A percentile compares a stretch with the other conserved stretches of the same genome.
Evolutionary conservation across 306 rosid genomes (phyloP).

Genomic region (Cicer arietinum): DNA sequence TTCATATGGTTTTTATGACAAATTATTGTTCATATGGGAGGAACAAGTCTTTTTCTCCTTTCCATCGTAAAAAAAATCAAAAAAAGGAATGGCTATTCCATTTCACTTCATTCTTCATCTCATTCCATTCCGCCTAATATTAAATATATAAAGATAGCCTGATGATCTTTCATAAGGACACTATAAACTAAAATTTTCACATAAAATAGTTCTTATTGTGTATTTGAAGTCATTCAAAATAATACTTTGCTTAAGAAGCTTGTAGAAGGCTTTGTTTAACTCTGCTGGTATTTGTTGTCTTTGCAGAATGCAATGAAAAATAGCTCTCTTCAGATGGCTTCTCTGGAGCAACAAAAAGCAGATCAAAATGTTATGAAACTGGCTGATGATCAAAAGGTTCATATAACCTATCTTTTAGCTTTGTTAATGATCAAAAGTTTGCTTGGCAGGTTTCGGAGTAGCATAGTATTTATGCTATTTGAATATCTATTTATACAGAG

Average conservation of each 20-base stretch:
- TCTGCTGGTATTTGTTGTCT: slow-evolving; percentile 40
- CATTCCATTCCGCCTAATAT: slow-evolving; percentile 1
- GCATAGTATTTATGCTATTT: slow-evolving; percentile 43
- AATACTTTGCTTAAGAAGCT: slow-evolving; percentile 31
- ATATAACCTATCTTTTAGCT: slow-evolving; percentile 39
- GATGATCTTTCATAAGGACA: slow-evolving; percentile 28
- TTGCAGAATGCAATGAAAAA: slow-evolving; percentile 74
- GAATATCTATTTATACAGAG: slow-evolving; percentile 63
- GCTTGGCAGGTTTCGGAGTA: slow-evolving; percentile 37
- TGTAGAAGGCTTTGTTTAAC: slow-evolving; percentile 47
- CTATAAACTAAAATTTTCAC: background rate
- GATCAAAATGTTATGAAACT: slow-evolving; percentile 84
- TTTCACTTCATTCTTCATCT: background rate
- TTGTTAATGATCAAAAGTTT: slow-evolving; percentile 38
- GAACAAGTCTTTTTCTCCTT: slow-evolving; percentile 1
- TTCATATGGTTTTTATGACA: slow-evolving; percentile 13
- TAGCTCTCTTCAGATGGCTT: slow-evolving; percentile 90
- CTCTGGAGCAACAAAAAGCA: slow-evolving; percentile 82
- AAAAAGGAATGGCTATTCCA: background rate
- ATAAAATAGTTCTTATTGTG: slow-evolving; percentile 25
- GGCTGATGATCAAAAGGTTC: slow-evolving; percentile 94
- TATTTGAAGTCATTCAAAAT: slow-evolving; percentile 19
- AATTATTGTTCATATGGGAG: slow-evolving; percentile 14
- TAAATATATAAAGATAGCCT: background rate
- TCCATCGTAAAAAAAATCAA: background rate